Conservation (phyloP, 2,329 filamentous ascomycete genomes). For the Talaromyces sp. region DNA sequence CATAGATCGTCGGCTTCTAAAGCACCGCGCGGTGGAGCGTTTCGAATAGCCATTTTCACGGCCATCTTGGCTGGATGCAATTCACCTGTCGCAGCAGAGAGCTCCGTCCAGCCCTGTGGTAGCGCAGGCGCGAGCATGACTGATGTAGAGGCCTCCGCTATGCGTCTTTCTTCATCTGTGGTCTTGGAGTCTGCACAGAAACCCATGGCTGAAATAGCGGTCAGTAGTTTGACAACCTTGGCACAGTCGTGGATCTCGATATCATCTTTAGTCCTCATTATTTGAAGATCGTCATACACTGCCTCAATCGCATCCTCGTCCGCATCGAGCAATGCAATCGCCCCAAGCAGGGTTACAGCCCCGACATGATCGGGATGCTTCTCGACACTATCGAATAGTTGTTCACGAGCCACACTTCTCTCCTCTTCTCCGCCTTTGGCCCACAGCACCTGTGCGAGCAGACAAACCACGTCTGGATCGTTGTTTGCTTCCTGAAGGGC, state of each 20-base stretch:
- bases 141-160: constrained; percentile 65
- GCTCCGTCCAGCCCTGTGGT: constrained; percentile 66
- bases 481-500: constrained; percentile 71
- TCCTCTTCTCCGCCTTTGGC: constrained; percentile 73
- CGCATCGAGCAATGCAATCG: constrained; percentile 74
- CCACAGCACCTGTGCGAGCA: constrained; percentile 90
- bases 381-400: constrained; percentile 76
- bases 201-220: constrained; percentile 62
- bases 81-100: constrained; percentile 57
- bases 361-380: constrained; percentile 69
- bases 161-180: constrained; percentile 45
- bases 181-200: constrained; percentile 40
- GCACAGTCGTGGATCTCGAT: constrained; percentile 60
- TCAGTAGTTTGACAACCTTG: constrained; percentile 67
- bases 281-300: constrained; percentile 70
- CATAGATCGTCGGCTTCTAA: constrained; percentile 67
- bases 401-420: constrained; percentile 68
- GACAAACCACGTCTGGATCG: constrained; percentile 77
- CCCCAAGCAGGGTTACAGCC: constrained; percentile 73
- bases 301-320: constrained; percentile 76
- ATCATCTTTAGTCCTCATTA: constrained; percentile 62
- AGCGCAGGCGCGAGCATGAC: constrained; percentile 77
- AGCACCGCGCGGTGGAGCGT: constrained; percentile 65
- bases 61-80: constrained; percentile 67
- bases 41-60: constrained; percentile 68